Percentiles rank a stretch among this genome's conserved stretches.
phyloP scores from a whole-genome alignment of 1,284 basidiomycete genomes.

The Ganoderma sinense region DNA sequence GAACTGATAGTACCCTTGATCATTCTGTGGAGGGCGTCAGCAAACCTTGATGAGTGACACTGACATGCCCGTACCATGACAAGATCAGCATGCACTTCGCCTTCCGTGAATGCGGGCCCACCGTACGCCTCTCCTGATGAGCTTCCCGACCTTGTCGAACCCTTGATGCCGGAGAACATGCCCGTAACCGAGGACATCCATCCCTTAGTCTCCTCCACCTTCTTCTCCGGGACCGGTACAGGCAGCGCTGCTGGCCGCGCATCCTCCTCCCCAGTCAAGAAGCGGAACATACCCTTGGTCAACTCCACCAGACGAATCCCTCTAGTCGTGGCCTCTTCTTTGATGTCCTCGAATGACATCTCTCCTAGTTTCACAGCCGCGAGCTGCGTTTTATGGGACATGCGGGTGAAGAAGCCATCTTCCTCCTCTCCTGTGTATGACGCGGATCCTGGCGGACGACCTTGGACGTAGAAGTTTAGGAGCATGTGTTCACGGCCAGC shows the following conservation, averaged over 20 bases:
- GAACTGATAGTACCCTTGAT: slow-evolving; percentile 79
- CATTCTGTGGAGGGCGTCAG: slow-evolving; percentile 58
- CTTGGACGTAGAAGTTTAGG: slow-evolving; percentile 80
- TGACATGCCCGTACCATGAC: slow-evolving; percentile 60
- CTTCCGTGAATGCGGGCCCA: slow-evolving; percentile 68
- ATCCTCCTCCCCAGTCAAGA: slow-evolving; percentile 64
- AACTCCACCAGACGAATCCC: slow-evolving; percentile 46
- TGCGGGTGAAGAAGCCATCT: slow-evolving; percentile 9
- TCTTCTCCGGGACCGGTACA: slow-evolving; percentile 40
- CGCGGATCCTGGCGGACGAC: slow-evolving; percentile 49
- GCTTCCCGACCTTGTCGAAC: slow-evolving; percentile 46
- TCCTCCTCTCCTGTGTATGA: slow-evolving; percentile 16
- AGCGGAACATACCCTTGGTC: slow-evolving; percentile 66
- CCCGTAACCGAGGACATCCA: slow-evolving; percentile 66
- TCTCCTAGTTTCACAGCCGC: slow-evolving; percentile 51
- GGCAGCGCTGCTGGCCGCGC: slow-evolving; percentile 47
- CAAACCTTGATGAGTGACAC: slow-evolving; percentile 2
- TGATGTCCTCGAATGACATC: slow-evolving; percentile 62
- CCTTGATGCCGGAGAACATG: slow-evolving; percentile 72
- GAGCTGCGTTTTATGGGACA: slow-evolving; percentile 49
- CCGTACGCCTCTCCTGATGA: slow-evolving; percentile 39
- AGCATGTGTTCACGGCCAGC: slow-evolving; percentile 81
- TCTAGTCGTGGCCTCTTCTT: slow-evolving; percentile 46
- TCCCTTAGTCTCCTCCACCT: slow-evolving; percentile 45
- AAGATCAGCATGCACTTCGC: slow-evolving; percentile 81